A percentile compares a stretch with the other conserved stretches of the same genome.
Conservation (phyloP, 202 grass and related monocot genomes). For the Zoysia matrella region DNA sequence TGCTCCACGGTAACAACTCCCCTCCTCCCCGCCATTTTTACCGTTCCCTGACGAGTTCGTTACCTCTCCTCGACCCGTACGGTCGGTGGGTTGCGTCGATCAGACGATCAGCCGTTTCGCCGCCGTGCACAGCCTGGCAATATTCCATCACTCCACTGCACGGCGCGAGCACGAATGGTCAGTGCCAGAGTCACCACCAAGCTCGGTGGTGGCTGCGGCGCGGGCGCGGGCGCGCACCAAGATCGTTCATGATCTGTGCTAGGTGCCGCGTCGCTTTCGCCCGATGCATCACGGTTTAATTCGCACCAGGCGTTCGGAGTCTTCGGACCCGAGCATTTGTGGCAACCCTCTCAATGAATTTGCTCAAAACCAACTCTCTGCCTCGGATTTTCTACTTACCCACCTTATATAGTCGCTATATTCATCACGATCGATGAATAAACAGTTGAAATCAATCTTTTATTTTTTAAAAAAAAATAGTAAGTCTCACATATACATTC, state of each 20-base stretch:
- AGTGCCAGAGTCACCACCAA: not conserved
- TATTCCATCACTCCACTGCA: slow-evolving; percentile 21
- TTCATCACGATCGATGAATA: too few species aligned
- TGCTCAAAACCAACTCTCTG: not conserved
- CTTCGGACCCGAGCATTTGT: not conserved
- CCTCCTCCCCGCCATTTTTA: not conserved
- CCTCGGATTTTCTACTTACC: too few species aligned
- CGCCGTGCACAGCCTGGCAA: slow-evolving; percentile 45
- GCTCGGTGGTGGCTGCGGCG: not conserved
- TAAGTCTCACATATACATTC: too few species aligned
- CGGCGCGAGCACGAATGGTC: not conserved
- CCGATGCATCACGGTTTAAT: slow-evolving; percentile 17
- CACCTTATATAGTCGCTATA: too few species aligned
- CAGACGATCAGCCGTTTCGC: not conserved
- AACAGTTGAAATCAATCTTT: too few species aligned
- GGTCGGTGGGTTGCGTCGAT: slow-evolving; percentile 40
- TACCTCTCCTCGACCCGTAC: slow-evolving; percentile 7
- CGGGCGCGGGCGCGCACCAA: not conserved
- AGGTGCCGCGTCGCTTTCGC: slow-evolving; percentile 55
- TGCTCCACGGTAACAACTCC: slow-evolving; percentile 69
- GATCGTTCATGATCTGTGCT: not conserved
- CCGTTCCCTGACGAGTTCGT: slow-evolving; percentile 19
- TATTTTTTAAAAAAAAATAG: too few species aligned
- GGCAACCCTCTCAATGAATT: slow-evolving; percentile 17
- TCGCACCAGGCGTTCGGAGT: slow-evolving; percentile 1